A percentile compares a stretch with the other conserved stretches of the same genome.
phyloP scores from a whole-genome alignment of 495 filamentous ascomycete species.

The Podospora appendiculata region DNA sequence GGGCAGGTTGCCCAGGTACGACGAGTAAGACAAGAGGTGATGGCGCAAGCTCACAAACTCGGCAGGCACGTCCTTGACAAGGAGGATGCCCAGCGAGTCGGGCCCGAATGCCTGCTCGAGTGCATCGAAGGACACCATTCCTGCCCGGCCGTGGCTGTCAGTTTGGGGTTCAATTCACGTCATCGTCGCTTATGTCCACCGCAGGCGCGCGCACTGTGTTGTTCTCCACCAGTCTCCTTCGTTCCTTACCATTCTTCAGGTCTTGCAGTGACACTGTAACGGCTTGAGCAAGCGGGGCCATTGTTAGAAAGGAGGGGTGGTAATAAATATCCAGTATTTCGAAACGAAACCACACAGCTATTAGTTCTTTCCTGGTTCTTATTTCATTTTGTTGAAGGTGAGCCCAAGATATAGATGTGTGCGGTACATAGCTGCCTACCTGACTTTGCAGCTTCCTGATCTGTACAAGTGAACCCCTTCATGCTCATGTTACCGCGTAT shows the following conservation, averaged over 20 bases:
- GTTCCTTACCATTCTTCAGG: conserved; percentile 37
- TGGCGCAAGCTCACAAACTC: conserved; percentile 62
- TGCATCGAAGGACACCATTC: conserved; percentile 61
- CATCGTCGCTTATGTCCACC: not conserved
- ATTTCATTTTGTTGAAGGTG: too few species aligned
- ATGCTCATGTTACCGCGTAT: too few species aligned
- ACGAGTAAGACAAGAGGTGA: conserved; percentile 75
- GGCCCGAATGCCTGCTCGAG: conserved; percentile 87
- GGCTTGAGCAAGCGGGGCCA: conserved; percentile 37
- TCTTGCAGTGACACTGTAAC: conserved; percentile 46
- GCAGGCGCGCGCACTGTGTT: not conserved
- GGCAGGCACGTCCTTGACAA: conserved; percentile 75
- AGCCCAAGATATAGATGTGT: too few species aligned
- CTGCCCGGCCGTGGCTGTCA: conserved; percentile 35
- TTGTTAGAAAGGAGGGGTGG: conserved; percentile 1
- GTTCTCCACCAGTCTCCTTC: not conserved
- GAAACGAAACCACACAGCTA: too few species aligned
- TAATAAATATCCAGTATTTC: too few species aligned
- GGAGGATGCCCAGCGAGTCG: conserved; percentile 81
- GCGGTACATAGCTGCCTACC: too few species aligned
- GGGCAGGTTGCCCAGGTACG: conserved; percentile 79
- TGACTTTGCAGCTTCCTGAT: too few species aligned
- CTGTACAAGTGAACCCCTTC: too few species aligned
- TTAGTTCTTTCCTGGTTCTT: too few species aligned
- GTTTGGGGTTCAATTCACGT: conserved; percentile 10